Evolutionary conservation across 306 rosid genomes (phyloP).

Genomic region (Rosa multiflora): DNA sequence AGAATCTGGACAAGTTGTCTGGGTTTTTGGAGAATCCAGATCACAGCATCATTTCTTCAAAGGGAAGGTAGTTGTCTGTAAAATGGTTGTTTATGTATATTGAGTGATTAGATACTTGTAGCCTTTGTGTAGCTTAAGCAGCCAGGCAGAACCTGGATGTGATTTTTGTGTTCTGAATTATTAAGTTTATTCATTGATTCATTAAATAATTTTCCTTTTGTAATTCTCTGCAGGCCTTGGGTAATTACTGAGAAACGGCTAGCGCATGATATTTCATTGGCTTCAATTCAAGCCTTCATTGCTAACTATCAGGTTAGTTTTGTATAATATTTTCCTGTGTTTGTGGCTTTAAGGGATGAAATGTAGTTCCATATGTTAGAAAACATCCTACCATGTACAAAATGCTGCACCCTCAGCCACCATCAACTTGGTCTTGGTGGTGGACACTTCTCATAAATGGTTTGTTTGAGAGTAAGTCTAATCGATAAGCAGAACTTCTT

Average conservation of each 20-base stretch:
- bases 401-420: not conserved
- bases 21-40: conserved; percentile 56
- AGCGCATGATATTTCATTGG: conserved; percentile 32
- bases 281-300: conserved; percentile 41
- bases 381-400: not conserved
- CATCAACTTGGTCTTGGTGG: not conserved
- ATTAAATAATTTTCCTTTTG: conserved; percentile 11
- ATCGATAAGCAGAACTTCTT: not conserved
- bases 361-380: not conserved
- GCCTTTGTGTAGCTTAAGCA: conserved; percentile 2
- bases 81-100: not conserved
- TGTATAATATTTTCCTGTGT: not conserved
- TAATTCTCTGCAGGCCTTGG: conserved; percentile 73
- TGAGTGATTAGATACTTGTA: not conserved
- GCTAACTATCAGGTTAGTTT: conserved; percentile 50
- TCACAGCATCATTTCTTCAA: conserved; percentile 52
- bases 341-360: not conserved
- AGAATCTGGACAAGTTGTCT: conserved; percentile 34
- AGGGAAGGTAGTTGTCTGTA: conserved; percentile 56
- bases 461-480: not conserved
- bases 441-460: not conserved
- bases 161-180: not conserved
- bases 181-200: not conserved
- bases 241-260: conserved; percentile 42
- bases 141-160: not conserved